Conservation (phyloP, 2,329 filamentous ascomycete genomes). For the Fusarium algeriense region DNA sequence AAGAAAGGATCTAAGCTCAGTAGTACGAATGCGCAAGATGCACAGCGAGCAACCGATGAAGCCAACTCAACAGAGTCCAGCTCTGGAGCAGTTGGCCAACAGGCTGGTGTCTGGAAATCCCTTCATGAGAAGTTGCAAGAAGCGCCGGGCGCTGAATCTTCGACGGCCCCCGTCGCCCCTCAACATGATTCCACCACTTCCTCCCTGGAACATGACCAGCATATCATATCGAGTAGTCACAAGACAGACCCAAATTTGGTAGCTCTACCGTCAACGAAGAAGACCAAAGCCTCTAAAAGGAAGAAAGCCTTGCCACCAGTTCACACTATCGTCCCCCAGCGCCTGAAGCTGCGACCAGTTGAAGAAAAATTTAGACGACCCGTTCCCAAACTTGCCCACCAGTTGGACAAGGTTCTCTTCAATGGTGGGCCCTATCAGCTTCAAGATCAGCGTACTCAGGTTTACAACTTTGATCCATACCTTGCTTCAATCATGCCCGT, state of each 20-base stretch:
- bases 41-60: background rate
- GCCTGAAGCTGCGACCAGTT: slow-evolving; percentile 49
- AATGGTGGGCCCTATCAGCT: slow-evolving; percentile 93
- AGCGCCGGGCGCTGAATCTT: background rate
- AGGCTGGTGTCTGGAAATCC: slow-evolving; percentile 47
- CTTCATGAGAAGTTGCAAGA: slow-evolving; percentile 47
- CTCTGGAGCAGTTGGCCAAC: background rate
- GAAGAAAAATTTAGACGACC: slow-evolving; percentile 49
- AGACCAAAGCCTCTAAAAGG: background rate
- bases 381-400: slow-evolving; percentile 76
- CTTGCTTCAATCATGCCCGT: slow-evolving; percentile 93
- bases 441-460: slow-evolving; percentile 86
- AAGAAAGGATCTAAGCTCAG: slow-evolving; percentile 4
- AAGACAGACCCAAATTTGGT: background rate
- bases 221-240: background rate
- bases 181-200: background rate
- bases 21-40: background rate
- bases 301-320: slow-evolving; percentile 39
- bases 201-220: background rate
- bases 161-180: background rate
- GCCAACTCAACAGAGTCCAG: background rate
- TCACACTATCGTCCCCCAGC: slow-evolving; percentile 45
- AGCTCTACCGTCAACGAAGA: background rate
- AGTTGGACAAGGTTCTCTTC: slow-evolving; percentile 91
- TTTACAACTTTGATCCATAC: slow-evolving; percentile 98